These are phyloP conservation scores for Spinacia oleracea DNA, from an alignment of 179 eudicot species.

Conservation along the genomic window DNA sequence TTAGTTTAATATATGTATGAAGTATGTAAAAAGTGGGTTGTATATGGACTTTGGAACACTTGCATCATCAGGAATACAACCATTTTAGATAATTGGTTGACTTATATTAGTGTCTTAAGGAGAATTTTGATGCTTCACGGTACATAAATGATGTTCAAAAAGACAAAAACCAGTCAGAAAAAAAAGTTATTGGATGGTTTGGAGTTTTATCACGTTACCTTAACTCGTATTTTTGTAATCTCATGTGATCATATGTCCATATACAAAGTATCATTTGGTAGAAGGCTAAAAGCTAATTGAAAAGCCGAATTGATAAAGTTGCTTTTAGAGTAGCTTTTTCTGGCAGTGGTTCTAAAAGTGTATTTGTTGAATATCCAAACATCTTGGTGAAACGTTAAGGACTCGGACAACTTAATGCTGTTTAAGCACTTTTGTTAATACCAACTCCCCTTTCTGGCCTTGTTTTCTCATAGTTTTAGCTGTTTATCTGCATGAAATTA, in stretches of 20 bases:
- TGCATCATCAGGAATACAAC: background rate
- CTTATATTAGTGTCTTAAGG: background rate
- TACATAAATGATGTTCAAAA: background rate
- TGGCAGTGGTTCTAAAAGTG: too few relatives aligned
- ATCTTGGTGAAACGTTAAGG: background rate
- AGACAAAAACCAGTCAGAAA: background rate
- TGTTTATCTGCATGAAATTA: slow-evolving; percentile 4
- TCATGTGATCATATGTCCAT: background rate
- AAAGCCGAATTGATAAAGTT: background rate
- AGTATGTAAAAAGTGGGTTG: background rate
- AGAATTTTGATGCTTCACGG: background rate
- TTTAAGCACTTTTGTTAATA: background rate
- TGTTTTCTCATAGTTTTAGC: too few relatives aligned
- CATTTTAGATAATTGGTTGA: background rate
- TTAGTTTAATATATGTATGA: background rate
- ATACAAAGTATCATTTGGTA: background rate
- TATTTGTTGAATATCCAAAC: too few relatives aligned
- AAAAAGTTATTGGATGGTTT: background rate
- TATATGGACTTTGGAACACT: background rate
- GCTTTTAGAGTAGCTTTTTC: background rate
- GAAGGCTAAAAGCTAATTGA: too few relatives aligned
- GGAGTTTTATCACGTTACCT: background rate
- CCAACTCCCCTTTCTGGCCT: background rate
- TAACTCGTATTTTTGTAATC: background rate
- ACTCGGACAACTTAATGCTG: too few relatives aligned